Evolutionary conservation across 1,284 basidiomycete species (phyloP).

Genomic region (Bondarzewia mesenterica): DNA sequence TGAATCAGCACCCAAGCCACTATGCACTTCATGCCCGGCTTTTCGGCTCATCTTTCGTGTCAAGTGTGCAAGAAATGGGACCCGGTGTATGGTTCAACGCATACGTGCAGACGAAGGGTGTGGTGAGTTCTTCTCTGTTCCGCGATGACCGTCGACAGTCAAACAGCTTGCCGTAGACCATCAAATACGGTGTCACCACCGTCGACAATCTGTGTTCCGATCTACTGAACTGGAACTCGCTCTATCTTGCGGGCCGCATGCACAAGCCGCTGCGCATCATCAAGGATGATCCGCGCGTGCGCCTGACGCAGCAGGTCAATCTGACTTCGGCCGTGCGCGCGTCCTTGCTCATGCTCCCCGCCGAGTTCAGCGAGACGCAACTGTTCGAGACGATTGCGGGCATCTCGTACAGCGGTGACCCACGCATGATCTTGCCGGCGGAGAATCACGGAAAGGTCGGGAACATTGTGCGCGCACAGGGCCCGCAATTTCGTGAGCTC

Average conservation of each 20-base stretch:
- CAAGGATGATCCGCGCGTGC: constrained; percentile 82
- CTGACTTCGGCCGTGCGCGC: constrained; percentile 83
- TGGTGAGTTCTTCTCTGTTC: constrained; percentile 49
- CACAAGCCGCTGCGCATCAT: constrained; percentile 94
- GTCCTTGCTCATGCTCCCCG: constrained; percentile 59
- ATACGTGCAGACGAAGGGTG: constrained; percentile 75
- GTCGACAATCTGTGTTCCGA: constrained; percentile 86
- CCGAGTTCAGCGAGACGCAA: constrained; percentile 64
- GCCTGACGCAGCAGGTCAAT: constrained; percentile 90
- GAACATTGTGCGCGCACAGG: constrained; percentile 85
- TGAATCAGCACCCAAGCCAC: constrained; percentile 83
- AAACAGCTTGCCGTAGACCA: constrained; percentile 43
- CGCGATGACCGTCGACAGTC: constrained; percentile 1
- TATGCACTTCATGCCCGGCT: constrained; percentile 83
- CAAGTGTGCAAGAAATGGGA: constrained; percentile 68
- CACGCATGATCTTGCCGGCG: constrained; percentile 87
- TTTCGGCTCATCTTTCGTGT: constrained; percentile 73
- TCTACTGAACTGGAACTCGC: constrained; percentile 85
- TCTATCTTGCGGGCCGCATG: constrained; percentile 94
- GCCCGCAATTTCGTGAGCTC: constrained; percentile 78
- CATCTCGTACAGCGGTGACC: constrained; percentile 87
- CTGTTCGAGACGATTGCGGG: constrained; percentile 85
- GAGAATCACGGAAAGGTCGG: constrained; percentile 94
- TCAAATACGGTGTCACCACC: constrained; percentile 98
- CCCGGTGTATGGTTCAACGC: constrained; percentile 97